These are phyloP conservation scores for Hanseniaspora occidentalis DNA, from an alignment of 805 yeast species.

Conservation along the genomic window DNA sequence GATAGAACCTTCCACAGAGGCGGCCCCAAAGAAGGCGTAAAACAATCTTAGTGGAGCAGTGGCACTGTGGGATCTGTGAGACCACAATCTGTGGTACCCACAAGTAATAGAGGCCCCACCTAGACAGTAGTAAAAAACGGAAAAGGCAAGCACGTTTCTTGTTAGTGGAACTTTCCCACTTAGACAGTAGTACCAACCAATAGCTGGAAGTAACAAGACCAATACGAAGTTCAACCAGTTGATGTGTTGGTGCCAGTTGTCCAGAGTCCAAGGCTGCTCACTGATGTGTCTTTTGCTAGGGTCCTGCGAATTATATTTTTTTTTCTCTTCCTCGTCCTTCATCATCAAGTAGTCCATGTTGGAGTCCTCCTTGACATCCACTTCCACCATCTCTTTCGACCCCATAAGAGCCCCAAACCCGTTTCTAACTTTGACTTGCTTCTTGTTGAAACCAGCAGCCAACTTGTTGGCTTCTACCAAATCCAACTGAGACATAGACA, in stretches of 20 bases:
- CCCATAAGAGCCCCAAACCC: conserved; percentile 78
- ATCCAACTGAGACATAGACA: conserved; percentile 31
- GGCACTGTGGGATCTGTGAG: conserved; percentile 64
- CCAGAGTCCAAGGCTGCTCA: conserved; percentile 65
- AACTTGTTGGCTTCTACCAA: conserved; percentile 60
- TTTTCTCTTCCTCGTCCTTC: conserved; percentile 31
- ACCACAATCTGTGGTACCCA: conserved; percentile 72
- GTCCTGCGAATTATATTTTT: conserved; percentile 22
- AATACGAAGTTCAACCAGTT: conserved; percentile 67
- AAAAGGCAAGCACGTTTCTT: conserved; percentile 33
- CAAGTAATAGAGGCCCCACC: conserved; percentile 73
- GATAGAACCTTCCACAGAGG: conserved; percentile 73
- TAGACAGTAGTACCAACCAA: conserved; percentile 36
- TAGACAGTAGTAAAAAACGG: conserved; percentile 38
- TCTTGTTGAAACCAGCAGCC: conserved; percentile 72
- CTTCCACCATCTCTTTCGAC: conserved; percentile 55
- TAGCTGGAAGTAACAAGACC: conserved; percentile 47
- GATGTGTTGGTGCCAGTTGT: conserved; percentile 62
- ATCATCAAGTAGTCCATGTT: conserved; percentile 35
- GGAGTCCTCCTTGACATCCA: conserved; percentile 17
- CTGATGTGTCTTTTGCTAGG: conserved; percentile 41
- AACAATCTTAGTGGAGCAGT: conserved; percentile 46
- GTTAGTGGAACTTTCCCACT: conserved; percentile 34
- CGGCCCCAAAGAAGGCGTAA: conserved; percentile 70
- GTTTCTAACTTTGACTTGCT: conserved; percentile 60